A percentile compares a stretch with the other conserved stretches of the same genome.
Conservation (phyloP, 441 rosid species). For the Capsella rubella region DNA sequence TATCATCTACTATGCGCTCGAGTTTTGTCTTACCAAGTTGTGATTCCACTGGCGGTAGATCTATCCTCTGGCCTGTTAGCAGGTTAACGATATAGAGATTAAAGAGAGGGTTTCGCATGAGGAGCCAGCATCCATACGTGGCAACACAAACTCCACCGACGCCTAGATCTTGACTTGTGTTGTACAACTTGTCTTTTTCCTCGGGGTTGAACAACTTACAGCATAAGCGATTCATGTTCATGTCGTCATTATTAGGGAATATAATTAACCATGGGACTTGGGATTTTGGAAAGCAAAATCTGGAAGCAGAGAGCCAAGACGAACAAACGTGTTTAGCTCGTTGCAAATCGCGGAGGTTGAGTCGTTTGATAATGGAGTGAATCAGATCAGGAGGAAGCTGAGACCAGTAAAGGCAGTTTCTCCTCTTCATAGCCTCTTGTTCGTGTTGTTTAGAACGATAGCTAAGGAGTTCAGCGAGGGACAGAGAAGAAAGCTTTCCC, state of each 20-base stretch:
- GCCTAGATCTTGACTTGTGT: background rate
- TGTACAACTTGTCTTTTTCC: slow-evolving; percentile 1
- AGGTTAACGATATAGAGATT: background rate
- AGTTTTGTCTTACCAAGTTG: background rate
- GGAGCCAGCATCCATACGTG: slow-evolving; percentile 1
- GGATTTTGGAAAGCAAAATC: background rate
- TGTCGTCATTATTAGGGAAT: background rate
- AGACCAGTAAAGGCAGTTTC: slow-evolving; percentile 7
- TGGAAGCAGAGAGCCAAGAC: slow-evolving; percentile 10
- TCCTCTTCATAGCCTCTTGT: background rate
- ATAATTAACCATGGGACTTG: background rate
- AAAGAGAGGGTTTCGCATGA: slow-evolving; percentile 1
- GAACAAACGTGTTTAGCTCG: slow-evolving; percentile 2
- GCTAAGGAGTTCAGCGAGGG: background rate
- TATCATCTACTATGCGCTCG: background rate
- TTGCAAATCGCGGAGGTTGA: background rate
- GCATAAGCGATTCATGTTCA: background rate
- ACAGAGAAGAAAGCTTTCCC: background rate
- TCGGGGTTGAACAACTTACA: slow-evolving; percentile 4
- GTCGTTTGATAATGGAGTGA: background rate
- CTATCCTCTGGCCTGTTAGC: slow-evolving; percentile 7
- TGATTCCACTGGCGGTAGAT: slow-evolving; percentile 1
- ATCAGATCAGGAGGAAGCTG: slow-evolving; percentile 7
- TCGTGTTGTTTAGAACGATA: background rate
- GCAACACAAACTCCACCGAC: background rate